Percentiles rank a stretch among this genome's conserved stretches.
phyloP scores from a whole-genome alignment of 1,139 yeast genomes.

The Suhomyces anneliseae region DNA sequence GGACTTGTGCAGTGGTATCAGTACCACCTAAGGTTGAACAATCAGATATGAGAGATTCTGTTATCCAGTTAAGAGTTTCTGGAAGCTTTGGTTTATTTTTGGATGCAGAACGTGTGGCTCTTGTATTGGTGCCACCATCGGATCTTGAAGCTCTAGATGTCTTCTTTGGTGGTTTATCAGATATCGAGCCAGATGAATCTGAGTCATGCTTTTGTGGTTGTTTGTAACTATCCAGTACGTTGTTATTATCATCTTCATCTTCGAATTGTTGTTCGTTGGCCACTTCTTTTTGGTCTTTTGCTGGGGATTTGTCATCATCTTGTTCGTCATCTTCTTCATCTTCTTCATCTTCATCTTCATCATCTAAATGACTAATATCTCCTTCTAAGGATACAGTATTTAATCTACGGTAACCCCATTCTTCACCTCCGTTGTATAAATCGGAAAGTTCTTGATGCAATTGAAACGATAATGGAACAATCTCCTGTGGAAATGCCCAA shows the following conservation, averaged over 20 bases:
- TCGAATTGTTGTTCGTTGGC: conserved; percentile 2
- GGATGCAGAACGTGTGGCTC: conserved; percentile 6
- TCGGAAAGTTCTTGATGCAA: conserved; percentile 83
- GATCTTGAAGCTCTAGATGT: conserved; percentile 28
- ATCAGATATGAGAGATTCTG: conserved; percentile 59
- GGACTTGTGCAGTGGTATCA: conserved; percentile 94
- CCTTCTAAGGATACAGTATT: conserved; percentile 89
- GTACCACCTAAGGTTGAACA: conserved; percentile 84
- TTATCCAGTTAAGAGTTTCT: conserved; percentile 77
- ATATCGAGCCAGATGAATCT: conserved; percentile 19
- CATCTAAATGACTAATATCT: conserved; percentile 49
- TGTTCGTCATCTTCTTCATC: conserved; percentile 9
- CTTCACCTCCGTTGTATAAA: conserved; percentile 72
- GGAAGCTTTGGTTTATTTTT: conserved; percentile 51
- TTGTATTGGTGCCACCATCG: conserved; percentile 7
- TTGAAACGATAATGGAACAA: conserved; percentile 84
- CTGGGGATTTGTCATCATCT: conserved; percentile 3
- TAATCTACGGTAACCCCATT: conserved; percentile 92
- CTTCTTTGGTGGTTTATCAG: conserved; percentile 37
- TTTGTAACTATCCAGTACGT: conserved; percentile 11
- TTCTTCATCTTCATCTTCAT: conserved; percentile 16
- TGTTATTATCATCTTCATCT: conserved; percentile 10
- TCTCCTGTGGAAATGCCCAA: conserved; percentile 96
- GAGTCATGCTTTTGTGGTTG: conserved; percentile 19
- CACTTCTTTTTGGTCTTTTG: too few relatives aligned